These are phyloP conservation scores for Neonothopanus nambi DNA, from an alignment of 1,284 basidiomycete species.

Conservation along the genomic window DNA sequence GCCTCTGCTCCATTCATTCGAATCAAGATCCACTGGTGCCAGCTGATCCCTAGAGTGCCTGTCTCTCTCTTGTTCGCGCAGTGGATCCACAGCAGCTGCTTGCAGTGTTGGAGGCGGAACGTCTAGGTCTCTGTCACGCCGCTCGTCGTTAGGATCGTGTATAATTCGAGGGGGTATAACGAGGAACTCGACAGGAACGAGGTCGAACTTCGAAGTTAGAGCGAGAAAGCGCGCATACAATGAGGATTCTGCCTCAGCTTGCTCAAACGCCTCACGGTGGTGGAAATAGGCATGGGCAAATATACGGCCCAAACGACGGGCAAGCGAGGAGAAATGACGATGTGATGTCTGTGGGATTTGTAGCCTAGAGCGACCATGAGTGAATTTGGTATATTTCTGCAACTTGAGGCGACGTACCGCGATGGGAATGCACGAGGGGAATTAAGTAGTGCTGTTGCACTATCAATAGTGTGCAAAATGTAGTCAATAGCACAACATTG, in stretches of 20 bases:
- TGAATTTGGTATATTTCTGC: background rate
- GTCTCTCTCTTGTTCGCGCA: background rate
- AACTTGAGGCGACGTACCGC: constrained; percentile 46
- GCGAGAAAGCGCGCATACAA: constrained; percentile 90
- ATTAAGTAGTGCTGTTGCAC: constrained; percentile 90
- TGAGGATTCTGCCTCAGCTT: constrained; percentile 88
- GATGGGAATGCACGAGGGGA: constrained; percentile 92
- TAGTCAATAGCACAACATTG: constrained; percentile 98
- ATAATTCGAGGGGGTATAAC: constrained; percentile 63
- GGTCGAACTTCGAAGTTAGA: constrained; percentile 78
- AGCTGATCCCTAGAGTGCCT: background rate
- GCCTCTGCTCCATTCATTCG: background rate
- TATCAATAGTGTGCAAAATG: constrained; percentile 93
- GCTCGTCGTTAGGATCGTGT: constrained; percentile 18
- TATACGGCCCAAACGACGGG: constrained; percentile 88
- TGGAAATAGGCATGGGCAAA: constrained; percentile 96
- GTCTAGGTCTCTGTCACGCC: constrained; percentile 21
- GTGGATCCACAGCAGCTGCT: constrained; percentile 44
- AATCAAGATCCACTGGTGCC: too few relatives aligned
- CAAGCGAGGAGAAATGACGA: constrained; percentile 86
- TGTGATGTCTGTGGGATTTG: constrained; percentile 80
- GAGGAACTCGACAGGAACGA: constrained; percentile 81
- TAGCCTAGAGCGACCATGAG: constrained; percentile 45
- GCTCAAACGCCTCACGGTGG: constrained; percentile 88
- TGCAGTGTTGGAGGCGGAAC: constrained; percentile 49